Percentiles rank a stretch among this genome's conserved stretches.
Conservation (phyloP, 768 basidiomycete species). For the Pleurotus ostreatus region DNA sequence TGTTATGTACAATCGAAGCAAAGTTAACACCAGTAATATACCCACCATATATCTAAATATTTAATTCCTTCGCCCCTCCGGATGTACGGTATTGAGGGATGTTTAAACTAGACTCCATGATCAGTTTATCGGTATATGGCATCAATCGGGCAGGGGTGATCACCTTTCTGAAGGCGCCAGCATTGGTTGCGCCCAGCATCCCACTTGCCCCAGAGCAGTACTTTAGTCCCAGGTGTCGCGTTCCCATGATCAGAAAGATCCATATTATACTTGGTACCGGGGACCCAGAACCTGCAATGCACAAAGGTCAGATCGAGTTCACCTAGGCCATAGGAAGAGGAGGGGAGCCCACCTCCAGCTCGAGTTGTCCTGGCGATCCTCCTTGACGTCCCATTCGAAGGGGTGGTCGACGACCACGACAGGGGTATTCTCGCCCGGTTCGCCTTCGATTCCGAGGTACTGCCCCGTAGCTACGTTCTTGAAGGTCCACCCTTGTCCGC, state of each 20-base stretch:
- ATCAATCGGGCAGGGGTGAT: not conserved
- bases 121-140: no score
- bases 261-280: slow-evolving; percentile 18
- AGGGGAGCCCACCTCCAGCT: not conserved
- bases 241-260: slow-evolving; percentile 43
- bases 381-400: not conserved
- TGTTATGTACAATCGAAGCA: no score
- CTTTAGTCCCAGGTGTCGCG: slow-evolving; percentile 31
- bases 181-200: slow-evolving; percentile 33
- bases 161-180: slow-evolving; percentile 30
- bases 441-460: not conserved
- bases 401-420: not conserved
- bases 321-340: no score
- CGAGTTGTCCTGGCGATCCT: not conserved
- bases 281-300: not conserved
- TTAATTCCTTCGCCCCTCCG: no score
- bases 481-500: not conserved
- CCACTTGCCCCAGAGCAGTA: slow-evolving; percentile 40
- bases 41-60: no score
- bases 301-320: no score
- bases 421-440: not conserved
- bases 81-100: no score
- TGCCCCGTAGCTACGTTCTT: not conserved
- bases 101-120: no score
- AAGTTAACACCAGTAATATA: no score